phyloP scores from a whole-genome alignment of 2,329 filamentous ascomycete genomes.

The Sporothrix brasiliensis region DNA sequence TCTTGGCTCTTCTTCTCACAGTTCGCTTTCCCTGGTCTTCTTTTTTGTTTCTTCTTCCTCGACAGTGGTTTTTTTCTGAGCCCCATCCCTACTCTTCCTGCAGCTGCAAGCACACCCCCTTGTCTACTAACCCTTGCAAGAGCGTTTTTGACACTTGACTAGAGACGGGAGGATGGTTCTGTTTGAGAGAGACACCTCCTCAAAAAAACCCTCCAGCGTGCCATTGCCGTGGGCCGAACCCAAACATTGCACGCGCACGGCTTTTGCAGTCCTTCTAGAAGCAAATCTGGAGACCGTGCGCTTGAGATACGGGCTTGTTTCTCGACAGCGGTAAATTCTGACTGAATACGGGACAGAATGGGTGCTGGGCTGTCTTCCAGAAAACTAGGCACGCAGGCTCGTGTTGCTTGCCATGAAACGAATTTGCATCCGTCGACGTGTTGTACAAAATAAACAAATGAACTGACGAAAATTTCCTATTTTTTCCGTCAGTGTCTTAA shows the following conservation, averaged over 20 bases:
- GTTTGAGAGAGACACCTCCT: not conserved
- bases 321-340: not conserved
- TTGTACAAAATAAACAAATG: constrained; percentile 3
- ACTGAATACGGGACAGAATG: not conserved
- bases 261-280: constrained; percentile 1
- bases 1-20: constrained; percentile 14
- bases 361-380: not conserved
- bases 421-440: not conserved
- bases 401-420: constrained; percentile 3
- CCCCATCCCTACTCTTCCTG: constrained; percentile 18
- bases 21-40: not conserved
- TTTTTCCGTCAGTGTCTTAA: constrained; percentile 18
- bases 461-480: constrained; percentile 14
- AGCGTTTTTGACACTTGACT: constrained; percentile 30
- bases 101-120: not conserved
- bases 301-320: not conserved
- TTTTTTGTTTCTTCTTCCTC: constrained; percentile 29
- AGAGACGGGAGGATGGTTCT: constrained; percentile 19
- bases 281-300: constrained; percentile 1
- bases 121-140: constrained; percentile 16
- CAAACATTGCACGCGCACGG: not conserved
- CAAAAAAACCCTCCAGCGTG: not conserved
- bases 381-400: not conserved
- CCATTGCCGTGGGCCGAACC: constrained; percentile 5
- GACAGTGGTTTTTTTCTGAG: not conserved